Evolutionary conservation across 768 basidiomycete species (phyloP).

Genomic region (Psilocybe cyanescens): DNA sequence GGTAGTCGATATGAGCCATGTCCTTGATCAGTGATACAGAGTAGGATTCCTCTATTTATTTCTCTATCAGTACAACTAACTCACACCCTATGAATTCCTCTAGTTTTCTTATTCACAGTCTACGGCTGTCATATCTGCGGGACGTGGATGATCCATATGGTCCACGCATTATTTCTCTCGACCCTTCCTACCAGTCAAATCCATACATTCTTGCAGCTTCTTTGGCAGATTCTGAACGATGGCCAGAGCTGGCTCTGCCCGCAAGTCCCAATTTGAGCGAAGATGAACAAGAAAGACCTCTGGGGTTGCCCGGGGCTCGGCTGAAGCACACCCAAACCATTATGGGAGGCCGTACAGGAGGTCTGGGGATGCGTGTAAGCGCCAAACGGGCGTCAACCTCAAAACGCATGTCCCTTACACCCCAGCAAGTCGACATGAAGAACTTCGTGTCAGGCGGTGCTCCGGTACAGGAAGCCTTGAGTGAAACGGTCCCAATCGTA

Average conservation of each 20-base stretch:
- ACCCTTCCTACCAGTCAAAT: slow-evolving; percentile 77
- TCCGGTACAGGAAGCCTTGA: slow-evolving; percentile 36
- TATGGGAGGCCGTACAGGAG: slow-evolving; percentile 75
- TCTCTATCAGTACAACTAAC: background rate
- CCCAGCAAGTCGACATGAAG: slow-evolving; percentile 36
- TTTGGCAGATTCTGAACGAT: slow-evolving; percentile 76
- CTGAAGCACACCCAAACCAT: slow-evolving; percentile 91
- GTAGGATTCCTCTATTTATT: slow-evolving; percentile 13
- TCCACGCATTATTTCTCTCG: slow-evolving; percentile 77
- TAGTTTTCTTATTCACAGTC: slow-evolving; percentile 78
- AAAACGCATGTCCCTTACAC: slow-evolving; percentile 48
- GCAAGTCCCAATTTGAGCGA: slow-evolving; percentile 75
- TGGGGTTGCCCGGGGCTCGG: slow-evolving; percentile 52
- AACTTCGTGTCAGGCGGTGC: slow-evolving; percentile 37
- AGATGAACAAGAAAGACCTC: slow-evolving; percentile 59
- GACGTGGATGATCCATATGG: slow-evolving; percentile 88
- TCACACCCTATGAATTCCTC: slow-evolving; percentile 7
- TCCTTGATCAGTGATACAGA: slow-evolving; percentile 28
- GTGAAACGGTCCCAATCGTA: slow-evolving; percentile 30
- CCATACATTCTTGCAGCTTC: slow-evolving; percentile 82
- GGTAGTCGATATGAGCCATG: slow-evolving; percentile 19
- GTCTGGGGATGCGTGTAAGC: slow-evolving; percentile 74
- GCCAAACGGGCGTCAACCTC: slow-evolving; percentile 63
- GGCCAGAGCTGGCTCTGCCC: slow-evolving; percentile 83
- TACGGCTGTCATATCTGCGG: slow-evolving; percentile 87